phyloP scores from a whole-genome alignment of 495 filamentous ascomycete species.

The Penicillium cosmopolitanum region DNA sequence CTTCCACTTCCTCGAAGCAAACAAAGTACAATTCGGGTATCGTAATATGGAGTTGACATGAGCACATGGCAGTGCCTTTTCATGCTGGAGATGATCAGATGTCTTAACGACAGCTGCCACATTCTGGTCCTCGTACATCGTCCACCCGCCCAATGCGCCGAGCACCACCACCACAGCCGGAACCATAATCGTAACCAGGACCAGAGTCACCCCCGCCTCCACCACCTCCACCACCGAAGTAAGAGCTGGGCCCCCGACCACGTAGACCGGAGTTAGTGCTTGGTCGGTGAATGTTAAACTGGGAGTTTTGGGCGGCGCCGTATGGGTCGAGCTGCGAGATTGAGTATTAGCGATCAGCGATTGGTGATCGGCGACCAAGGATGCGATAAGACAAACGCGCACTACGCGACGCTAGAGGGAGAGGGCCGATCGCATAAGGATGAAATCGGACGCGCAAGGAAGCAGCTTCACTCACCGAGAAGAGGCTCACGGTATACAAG shows the following conservation, averaged over 20 bases:
- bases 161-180: slow-evolving; percentile 7
- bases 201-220: slow-evolving; percentile 32
- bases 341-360: slow-evolving; percentile 21
- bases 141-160: slow-evolving; percentile 42
- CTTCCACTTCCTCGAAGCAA: too few species aligned
- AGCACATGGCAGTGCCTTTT: too few species aligned
- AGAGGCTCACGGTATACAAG: slow-evolving; percentile 47
- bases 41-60: too few species aligned
- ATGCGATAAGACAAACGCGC: background rate
- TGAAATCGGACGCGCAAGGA: background rate
- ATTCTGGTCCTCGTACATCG: slow-evolving; percentile 48
- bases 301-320: slow-evolving; percentile 62
- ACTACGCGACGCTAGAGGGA: background rate
- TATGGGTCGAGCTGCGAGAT: slow-evolving; percentile 65
- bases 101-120: slow-evolving; percentile 34
- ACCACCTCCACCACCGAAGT: slow-evolving; percentile 30
- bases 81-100: background rate
- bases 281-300: slow-evolving; percentile 57
- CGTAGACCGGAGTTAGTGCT: slow-evolving; percentile 25
- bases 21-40: too few species aligned
- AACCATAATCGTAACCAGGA: slow-evolving; percentile 22
- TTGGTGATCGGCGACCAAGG: background rate
- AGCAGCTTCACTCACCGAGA: slow-evolving; percentile 36
- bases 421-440: background rate
- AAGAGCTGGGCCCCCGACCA: slow-evolving; percentile 32